Base-by-base conservation (phyloP, 257 asterid species). In the Nicotiana tabacum region DNA sequence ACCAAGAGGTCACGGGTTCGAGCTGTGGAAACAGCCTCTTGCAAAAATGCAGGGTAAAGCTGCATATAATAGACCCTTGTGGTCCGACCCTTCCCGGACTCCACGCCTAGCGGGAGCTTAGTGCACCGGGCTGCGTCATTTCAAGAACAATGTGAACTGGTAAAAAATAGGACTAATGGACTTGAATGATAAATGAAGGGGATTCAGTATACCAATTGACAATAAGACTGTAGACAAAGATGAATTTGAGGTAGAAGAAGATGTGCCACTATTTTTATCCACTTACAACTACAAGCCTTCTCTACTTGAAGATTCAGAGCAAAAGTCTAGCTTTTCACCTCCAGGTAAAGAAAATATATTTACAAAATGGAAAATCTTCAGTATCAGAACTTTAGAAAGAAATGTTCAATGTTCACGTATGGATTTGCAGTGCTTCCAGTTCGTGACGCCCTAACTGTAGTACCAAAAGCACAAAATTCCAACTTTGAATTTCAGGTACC, bases 401-500 rank as follows among this genome's bases (percentile, higher is more conserved):
- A n/a, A 32, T 27, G 13, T 77, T 29, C 76, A 67, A 76, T 13
- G 1, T 66, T 69, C 66, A 30, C 3, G 5, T 56, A 69, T 69
- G 56, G 57, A 51, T 66, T 74, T 80, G 68, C 77, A 92, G 95
- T 90, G 82, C 18, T 86, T 7, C 92, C 91, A 2, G 90, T 85
- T 46, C 85, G 78, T 1, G 90, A 89, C 78, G 85, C 85, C 65
- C 88, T 81, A 46, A 57, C 90, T 29, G 37, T 74, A 46, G 56
- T 82, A 77, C 90, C 94, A 33, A 89, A 83, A 82, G 55, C 87
- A 51, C 88, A 83, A 87, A 76, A 77, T 37, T 82, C 87, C 27
- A 84, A 16, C 79, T 92, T 91, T 78, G 89, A 88, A 61, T 92
- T 93, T 82, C 88, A 90, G 93, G 96, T 93, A 65, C 76, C 46